Evolutionary conservation across 2,329 filamentous ascomycete species (phyloP), one percentile per base, ranked within the genome.

Genomic region (Botrytis byssoidea): DNA sequence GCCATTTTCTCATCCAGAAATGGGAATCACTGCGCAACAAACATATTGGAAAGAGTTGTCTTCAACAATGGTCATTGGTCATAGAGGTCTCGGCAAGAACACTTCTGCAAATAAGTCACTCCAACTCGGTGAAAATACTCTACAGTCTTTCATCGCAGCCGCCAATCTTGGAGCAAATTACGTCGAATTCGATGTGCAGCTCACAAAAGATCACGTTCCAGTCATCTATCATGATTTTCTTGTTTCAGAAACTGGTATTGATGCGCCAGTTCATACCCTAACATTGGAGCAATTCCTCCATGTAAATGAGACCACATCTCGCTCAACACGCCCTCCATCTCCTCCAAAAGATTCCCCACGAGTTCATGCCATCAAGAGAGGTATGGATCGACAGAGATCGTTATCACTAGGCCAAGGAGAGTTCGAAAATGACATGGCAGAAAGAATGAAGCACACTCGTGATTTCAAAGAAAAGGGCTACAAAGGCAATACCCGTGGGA

Each of bases 141-240:
- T 99, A 40, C 92, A 92, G 73, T 98, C 96, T 0, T 99, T 99
- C 83, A 97, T 98, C 80, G 94, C 95, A 4, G 96, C 96, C 3
- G 95, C 95, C 61, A 98, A 98, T 77, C 83, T 99, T 70, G 96
- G 96, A 14, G 96, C 90, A 4, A 88, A 91, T 73, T 92, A 91
- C 78, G 89, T 92, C 65, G 89, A 91, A 78, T 91, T 92, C 79
- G 96, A 99, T 81, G 96, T 99, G 0, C 96, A 99, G 81, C 86
- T 99, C 57, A 99, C 96, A n/a, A 99, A 99, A 81, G 96, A 99
- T 81, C 94, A 97, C 79, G 94, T 99, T 1, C 96, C 96, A 0
- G 95, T 99, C 77, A 97, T 99, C 79, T 99, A 99, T 81, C 96
- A 99, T 81, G 96, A 99, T 82, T 99, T 99, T 80, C 86, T 98